Percentiles rank a stretch among this genome's conserved stretches.
phyloP scores from a whole-genome alignment of 2,329 filamentous ascomycete genomes.

The Ustilaginoidea virens region DNA sequence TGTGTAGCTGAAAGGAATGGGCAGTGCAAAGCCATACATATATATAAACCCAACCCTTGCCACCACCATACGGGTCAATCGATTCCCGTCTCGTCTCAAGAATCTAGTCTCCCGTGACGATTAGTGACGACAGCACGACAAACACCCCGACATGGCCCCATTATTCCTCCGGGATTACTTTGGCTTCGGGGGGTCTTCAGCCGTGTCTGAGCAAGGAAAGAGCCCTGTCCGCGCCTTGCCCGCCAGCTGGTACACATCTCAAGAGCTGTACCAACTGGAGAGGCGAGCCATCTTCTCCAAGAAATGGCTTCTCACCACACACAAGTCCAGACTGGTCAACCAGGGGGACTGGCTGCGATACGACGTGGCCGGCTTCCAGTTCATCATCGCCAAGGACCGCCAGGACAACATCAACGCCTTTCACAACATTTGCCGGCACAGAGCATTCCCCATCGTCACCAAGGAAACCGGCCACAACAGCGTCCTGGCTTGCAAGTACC shows the following conservation, averaged over 20 bases:
- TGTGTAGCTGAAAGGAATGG: too few relatives aligned
- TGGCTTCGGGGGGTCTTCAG: slow-evolving; percentile 15
- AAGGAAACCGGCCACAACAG: slow-evolving; percentile 32
- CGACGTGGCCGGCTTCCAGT: slow-evolving; percentile 37
- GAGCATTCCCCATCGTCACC: slow-evolving; percentile 42
- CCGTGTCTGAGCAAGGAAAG: slow-evolving; percentile 8
- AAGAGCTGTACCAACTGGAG: slow-evolving; percentile 41
- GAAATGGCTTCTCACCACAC: slow-evolving; percentile 39
- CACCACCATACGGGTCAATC: too few relatives aligned
- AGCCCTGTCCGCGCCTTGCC: slow-evolving; percentile 24
- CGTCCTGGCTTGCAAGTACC: slow-evolving; percentile 44
- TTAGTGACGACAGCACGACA: neutral
- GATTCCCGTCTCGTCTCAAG: too few relatives aligned
- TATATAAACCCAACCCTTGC: too few relatives aligned
- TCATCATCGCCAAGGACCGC: slow-evolving; percentile 35
- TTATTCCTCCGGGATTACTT: slow-evolving; percentile 22
- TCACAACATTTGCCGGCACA: slow-evolving; percentile 47
- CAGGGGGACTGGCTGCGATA: slow-evolving; percentile 41
- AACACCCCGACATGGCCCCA: slow-evolving; percentile 5
- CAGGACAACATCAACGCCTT: slow-evolving; percentile 39
- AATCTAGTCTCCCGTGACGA: neutral
- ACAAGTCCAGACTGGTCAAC: slow-evolving; percentile 32
- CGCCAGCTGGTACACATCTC: slow-evolving; percentile 33
- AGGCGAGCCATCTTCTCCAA: slow-evolving; percentile 40
- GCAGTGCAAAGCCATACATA: too few relatives aligned